Conservation (phyloP, 2,329 filamentous ascomycete species). For the Pseudocercospora crystallina region DNA sequence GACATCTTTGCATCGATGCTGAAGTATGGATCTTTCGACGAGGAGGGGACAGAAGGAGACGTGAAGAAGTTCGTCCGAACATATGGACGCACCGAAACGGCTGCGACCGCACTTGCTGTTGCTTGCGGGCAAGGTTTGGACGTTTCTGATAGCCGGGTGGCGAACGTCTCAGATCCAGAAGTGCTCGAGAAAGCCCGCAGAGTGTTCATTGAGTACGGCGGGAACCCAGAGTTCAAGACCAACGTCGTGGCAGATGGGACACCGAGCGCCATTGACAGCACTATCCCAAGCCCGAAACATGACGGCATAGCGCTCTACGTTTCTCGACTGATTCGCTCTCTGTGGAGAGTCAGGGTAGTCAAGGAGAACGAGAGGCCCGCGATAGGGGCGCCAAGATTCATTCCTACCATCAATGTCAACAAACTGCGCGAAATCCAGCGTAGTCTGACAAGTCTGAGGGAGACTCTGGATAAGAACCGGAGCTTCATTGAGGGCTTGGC, state of each 20-base stretch:
- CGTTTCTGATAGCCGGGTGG: slow-evolving; percentile 68
- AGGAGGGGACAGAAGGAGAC: slow-evolving; percentile 78
- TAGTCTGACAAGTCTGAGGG: slow-evolving; percentile 72
- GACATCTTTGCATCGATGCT: slow-evolving; percentile 88
- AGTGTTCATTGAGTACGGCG: slow-evolving; percentile 89
- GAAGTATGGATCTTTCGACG: slow-evolving; percentile 61
- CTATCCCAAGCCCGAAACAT: slow-evolving; percentile 84
- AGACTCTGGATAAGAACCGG: slow-evolving; percentile 84
- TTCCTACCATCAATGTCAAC: slow-evolving; percentile 62
- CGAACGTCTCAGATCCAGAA: slow-evolving; percentile 74
- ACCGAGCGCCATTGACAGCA: slow-evolving; percentile 72
- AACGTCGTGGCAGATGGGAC: slow-evolving; percentile 60
- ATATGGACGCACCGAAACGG: slow-evolving; percentile 85
- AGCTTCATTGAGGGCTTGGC: slow-evolving; percentile 89
- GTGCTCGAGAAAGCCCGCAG: slow-evolving; percentile 82
- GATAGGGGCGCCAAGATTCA: slow-evolving; percentile 60
- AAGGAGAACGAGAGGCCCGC: slow-evolving; percentile 54
- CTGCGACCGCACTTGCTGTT: slow-evolving; percentile 87
- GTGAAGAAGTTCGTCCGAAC: slow-evolving; percentile 78
- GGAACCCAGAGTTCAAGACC: slow-evolving; percentile 80
- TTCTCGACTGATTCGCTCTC: slow-evolving; percentile 77
- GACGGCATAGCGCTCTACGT: slow-evolving; percentile 86
- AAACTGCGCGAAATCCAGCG: slow-evolving; percentile 79
- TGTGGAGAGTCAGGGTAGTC: slow-evolving; percentile 83
- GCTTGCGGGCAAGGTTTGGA: slow-evolving; percentile 92